Conservation (phyloP, 257 asterid species). For the Lycium ferocissimum region DNA sequence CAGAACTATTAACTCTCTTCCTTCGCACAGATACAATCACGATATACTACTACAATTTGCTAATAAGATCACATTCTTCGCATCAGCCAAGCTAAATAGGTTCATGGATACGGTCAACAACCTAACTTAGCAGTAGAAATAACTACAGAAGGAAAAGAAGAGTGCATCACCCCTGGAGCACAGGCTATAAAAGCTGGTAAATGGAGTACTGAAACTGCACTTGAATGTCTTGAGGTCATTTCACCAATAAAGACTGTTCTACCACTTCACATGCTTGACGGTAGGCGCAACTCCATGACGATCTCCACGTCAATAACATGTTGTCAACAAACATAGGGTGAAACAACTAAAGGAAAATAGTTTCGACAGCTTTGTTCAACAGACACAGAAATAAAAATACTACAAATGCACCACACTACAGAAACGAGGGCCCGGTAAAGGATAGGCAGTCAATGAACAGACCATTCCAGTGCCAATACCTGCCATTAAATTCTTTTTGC, state of each 20-base stretch:
- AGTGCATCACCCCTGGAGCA: background rate
- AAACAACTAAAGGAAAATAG: background rate
- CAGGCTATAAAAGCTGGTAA: background rate
- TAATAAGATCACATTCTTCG: background rate
- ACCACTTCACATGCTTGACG: background rate
- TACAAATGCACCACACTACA: background rate
- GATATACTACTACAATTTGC: background rate
- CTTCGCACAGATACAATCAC: background rate
- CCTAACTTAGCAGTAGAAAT: background rate
- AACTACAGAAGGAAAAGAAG: background rate
- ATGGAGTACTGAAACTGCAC: background rate
- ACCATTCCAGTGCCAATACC: background rate
- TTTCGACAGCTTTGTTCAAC: background rate
- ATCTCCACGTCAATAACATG: slow-evolving; percentile 1
- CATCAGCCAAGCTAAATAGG: background rate
- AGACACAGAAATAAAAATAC: background rate
- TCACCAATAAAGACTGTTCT: background rate
- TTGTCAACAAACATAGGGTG: background rate
- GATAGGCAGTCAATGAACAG: background rate
- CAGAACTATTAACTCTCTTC: background rate
- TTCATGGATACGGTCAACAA: background rate
- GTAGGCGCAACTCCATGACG: background rate
- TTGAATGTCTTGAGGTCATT: background rate
- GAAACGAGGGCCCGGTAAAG: background rate
- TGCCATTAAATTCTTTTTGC: background rate